Evolutionary conservation across 169 alveolate genomes (phyloP).

Genomic region (Cryptosporidium xiaoi): DNA sequence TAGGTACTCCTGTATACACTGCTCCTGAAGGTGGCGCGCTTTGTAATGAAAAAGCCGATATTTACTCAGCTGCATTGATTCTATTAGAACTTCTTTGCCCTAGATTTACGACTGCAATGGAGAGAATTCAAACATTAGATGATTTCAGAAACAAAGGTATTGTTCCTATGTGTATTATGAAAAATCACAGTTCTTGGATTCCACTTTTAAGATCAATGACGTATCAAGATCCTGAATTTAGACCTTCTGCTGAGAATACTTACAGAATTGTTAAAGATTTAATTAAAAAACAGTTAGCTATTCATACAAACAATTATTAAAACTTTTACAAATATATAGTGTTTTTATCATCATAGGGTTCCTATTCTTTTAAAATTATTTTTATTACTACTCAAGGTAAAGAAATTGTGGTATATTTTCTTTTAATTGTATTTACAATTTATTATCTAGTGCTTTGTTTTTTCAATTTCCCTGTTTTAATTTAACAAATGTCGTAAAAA

Average conservation of each 20-base stretch:
- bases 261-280: constrained; percentile 63
- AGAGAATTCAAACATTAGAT: constrained; percentile 85
- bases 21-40: constrained; percentile 92
- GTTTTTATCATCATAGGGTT: no score
- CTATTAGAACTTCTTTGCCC: constrained; percentile 89
- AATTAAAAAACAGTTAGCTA: constrained; percentile 27
- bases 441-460: no score
- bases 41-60: constrained; percentile 91
- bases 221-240: constrained; percentile 84
- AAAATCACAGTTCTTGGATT: constrained; percentile 83
- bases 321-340: no score
- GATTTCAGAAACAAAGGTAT: constrained; percentile 81
- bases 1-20: constrained; percentile 92
- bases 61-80: constrained; percentile 88
- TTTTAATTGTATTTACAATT: no score
- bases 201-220: constrained; percentile 87
- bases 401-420: no score
- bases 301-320: no score
- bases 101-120: constrained; percentile 89
- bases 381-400: no score
- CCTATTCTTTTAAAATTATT: no score
- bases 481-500: no score
- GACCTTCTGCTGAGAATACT: constrained; percentile 86
- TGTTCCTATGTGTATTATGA: constrained; percentile 85
- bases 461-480: no score